Percentiles rank a stretch among this genome's conserved stretches.
These are phyloP conservation scores for Selenicereus undatus DNA, from an alignment of 148 eudicot species.

Conservation along the genomic window DNA sequence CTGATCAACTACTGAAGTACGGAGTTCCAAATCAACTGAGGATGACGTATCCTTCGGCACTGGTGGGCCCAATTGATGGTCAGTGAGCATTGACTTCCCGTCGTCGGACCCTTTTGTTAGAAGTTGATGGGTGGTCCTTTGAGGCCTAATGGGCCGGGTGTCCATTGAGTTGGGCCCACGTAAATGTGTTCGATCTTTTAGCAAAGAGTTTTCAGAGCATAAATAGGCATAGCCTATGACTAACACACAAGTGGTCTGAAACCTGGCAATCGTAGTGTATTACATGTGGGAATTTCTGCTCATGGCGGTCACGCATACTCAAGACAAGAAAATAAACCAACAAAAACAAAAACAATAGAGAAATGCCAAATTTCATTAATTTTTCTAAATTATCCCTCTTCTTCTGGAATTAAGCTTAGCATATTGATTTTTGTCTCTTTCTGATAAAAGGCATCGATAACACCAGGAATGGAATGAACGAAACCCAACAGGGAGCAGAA, in stretches of 20 bases:
- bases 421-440: not conserved
- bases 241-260: no score
- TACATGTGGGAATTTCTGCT: not conserved
- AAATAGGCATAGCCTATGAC: no score
- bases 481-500: not conserved
- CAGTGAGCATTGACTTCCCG: not conserved
- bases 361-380: not conserved
- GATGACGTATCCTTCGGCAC: not conserved
- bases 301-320: not conserved
- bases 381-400: not conserved
- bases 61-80: not conserved
- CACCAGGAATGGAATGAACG: not conserved
- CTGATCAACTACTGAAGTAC: not conserved
- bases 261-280: no score
- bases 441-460: not conserved
- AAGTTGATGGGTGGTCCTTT: not conserved
- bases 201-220: no score
- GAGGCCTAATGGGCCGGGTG: not conserved
- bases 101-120: not conserved
- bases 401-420: not conserved
- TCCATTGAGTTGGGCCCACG: not conserved
- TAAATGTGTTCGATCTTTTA: no score
- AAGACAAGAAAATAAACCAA: not conserved
- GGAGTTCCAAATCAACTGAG: not conserved
- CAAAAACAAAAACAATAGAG: not conserved